Evolutionary conservation across 305 asterid genomes (phyloP).

Genomic region (Petunia hybrid): DNA sequence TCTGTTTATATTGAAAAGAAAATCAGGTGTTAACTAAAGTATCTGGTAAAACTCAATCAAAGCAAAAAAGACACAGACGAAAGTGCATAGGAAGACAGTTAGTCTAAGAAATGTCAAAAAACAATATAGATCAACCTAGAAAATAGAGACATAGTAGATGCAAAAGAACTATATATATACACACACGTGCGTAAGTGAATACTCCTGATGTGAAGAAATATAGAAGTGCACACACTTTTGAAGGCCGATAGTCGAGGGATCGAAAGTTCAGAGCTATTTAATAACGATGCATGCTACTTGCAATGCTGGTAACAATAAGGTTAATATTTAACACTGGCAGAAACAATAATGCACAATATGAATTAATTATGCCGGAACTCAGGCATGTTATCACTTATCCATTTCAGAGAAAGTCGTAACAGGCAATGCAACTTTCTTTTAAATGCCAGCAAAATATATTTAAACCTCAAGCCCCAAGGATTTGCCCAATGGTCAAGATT

Average conservation of each 20-base stretch:
- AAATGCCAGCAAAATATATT: background rate
- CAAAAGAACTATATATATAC: background rate
- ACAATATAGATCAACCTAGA: background rate
- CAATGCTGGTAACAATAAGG: background rate
- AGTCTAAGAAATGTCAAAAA: background rate
- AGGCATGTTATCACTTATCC: background rate
- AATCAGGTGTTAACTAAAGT: background rate
- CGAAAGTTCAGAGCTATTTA: background rate
- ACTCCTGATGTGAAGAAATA: background rate
- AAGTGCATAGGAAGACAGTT: background rate
- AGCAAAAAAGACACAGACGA: background rate
- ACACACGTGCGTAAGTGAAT: too few species aligned
- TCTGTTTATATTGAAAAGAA: conserved; percentile 22
- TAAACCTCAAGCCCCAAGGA: background rate
- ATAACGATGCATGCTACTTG: background rate
- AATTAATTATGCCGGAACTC: background rate
- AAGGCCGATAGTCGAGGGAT: background rate
- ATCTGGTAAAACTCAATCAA: conserved; percentile 6
- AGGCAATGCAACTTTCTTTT: background rate
- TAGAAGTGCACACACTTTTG: background rate
- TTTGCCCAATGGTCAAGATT: background rate
- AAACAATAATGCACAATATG: background rate
- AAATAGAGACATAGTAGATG: background rate
- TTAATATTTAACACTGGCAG: background rate
- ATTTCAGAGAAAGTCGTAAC: background rate